Percentiles rank a stretch among this genome's conserved stretches.
These are phyloP conservation scores for Bacterosira constricta DNA, from an alignment of 108 stramenopile species.

Conservation along the genomic window DNA sequence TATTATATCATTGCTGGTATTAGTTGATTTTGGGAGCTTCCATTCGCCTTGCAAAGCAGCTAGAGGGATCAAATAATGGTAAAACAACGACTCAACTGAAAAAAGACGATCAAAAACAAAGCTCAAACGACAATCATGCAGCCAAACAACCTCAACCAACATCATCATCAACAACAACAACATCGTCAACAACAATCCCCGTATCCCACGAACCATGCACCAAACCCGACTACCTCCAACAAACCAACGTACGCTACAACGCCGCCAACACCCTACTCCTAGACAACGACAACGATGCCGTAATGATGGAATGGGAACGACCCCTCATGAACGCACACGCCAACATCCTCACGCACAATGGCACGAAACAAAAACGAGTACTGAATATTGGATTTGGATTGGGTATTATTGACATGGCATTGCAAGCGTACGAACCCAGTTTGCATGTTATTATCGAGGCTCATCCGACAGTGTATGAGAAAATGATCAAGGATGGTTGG, in stretches of 20 bases:
- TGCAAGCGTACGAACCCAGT: conserved; percentile 66
- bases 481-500: conserved; percentile 85
- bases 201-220: conserved; percentile 73
- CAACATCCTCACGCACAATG: conserved; percentile 52
- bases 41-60: conserved; percentile 45
- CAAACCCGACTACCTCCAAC: conserved; percentile 80
- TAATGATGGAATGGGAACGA: conserved; percentile 98
- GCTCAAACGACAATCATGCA: too few species aligned
- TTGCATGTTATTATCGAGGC: conserved; percentile 90
- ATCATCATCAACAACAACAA: too few species aligned
- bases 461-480: conserved; percentile 86
- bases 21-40: conserved; percentile 74
- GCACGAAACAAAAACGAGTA: conserved; percentile 50
- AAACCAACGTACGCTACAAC: conserved; percentile 61
- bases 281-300: conserved; percentile 87
- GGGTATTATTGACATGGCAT: conserved; percentile 88
- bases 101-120: too few species aligned
- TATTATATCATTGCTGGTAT: too few species aligned
- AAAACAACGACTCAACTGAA: too few species aligned
- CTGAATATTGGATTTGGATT: conserved; percentile 94
- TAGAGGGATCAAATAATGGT: too few species aligned
- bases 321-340: conserved; percentile 95
- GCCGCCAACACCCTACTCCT: conserved; percentile 61
- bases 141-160: too few species aligned
- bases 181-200: conserved; percentile 1